These are phyloP conservation scores for Macadamia integrifolia DNA, from an alignment of 164 flowering plant genomes.

Conservation along the genomic window DNA sequence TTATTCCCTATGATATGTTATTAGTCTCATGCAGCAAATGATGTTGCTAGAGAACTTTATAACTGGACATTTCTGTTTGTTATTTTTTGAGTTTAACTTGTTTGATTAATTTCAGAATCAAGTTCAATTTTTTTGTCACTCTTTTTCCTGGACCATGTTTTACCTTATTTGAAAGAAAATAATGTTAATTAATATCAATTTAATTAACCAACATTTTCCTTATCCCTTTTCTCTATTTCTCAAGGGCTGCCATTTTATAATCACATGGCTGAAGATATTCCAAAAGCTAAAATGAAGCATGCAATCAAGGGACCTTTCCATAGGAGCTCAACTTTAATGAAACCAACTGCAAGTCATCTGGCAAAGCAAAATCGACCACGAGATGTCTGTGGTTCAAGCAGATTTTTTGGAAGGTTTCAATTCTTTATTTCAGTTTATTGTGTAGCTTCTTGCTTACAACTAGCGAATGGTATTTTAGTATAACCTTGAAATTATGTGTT, in stretches of 20 bases:
- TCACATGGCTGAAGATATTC: constrained; percentile 25
- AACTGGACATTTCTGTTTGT: neutral
- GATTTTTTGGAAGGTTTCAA: constrained; percentile 19
- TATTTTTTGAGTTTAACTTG: neutral
- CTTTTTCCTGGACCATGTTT: neutral
- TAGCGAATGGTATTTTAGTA: too few relatives aligned
- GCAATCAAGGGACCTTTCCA: constrained; percentile 27
- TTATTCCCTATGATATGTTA: neutral
- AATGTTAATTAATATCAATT: neutral
- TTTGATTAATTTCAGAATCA: constrained; percentile 1
- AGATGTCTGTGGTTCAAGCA: constrained; percentile 38
- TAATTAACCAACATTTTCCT: neutral
- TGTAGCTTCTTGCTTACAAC: neutral
- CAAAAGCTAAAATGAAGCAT: constrained; percentile 28
- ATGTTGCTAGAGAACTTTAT: neutral
- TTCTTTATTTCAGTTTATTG: constrained; percentile 4
- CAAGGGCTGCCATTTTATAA: constrained; percentile 41
- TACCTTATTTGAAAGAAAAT: constrained; percentile 2
- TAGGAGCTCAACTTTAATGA: constrained; percentile 84
- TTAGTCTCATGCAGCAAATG: neutral
- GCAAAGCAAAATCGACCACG: constrained; percentile 70
- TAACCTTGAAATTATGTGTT: too few relatives aligned
- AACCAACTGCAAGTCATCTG: constrained; percentile 91
- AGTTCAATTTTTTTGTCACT: neutral
- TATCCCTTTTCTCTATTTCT: neutral